Evolutionary conservation across 257 asterid species (phyloP).

Genomic region (Solanum commersonii): DNA sequence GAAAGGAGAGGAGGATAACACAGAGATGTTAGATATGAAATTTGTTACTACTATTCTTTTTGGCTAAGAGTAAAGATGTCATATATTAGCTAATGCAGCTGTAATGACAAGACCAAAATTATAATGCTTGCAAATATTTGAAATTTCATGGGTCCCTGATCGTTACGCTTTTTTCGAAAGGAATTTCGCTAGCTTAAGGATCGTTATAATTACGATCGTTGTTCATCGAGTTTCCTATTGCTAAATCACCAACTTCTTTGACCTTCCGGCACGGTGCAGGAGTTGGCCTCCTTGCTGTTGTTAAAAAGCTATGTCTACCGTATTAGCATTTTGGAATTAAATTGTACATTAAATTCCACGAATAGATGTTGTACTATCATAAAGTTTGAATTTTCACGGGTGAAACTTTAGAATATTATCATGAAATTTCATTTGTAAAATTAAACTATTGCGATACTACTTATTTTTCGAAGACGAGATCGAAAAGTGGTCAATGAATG

Average conservation of each 20-base stretch:
- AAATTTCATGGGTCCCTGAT: not conserved
- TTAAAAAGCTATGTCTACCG: not conserved
- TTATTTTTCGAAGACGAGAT: not conserved
- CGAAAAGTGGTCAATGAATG: no score
- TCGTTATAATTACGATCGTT: not conserved
- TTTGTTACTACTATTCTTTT: not conserved
- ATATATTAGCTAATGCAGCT: not conserved
- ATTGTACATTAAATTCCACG: fast-evolving
- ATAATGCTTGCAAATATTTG: not conserved
- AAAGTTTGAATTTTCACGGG: not conserved
- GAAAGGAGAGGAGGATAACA: not conserved
- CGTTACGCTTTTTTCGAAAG: not conserved
- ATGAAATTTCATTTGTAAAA: not conserved
- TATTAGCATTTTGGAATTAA: not conserved
- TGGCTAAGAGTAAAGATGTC: not conserved
- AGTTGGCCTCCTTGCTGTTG: not conserved
- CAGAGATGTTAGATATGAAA: not conserved
- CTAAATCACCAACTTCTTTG: not conserved
- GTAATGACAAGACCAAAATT: not conserved
- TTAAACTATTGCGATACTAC: not conserved
- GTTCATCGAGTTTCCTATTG: not conserved
- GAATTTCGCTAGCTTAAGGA: not conserved
- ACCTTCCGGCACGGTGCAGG: not conserved
- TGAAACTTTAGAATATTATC: not conserved
- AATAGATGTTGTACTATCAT: no score